Evolutionary conservation across 805 yeast species (phyloP).

Genomic region (Kuraishia floccosa): DNA sequence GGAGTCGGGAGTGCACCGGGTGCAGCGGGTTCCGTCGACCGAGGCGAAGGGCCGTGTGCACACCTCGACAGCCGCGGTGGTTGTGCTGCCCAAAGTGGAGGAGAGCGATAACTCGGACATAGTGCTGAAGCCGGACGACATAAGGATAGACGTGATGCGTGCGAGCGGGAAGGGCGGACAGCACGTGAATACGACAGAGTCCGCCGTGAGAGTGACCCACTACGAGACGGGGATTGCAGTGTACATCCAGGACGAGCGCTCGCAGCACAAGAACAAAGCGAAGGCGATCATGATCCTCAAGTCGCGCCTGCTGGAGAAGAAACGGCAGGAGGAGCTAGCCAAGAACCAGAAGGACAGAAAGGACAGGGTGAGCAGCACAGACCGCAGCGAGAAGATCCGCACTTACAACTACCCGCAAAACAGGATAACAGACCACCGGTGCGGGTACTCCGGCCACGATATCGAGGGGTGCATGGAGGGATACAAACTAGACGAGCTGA

Average conservation of each 20-base stretch:
- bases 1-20: constrained; percentile 95
- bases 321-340: constrained; percentile 50
- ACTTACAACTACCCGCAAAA: constrained; percentile 92
- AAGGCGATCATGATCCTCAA: constrained; percentile 78
- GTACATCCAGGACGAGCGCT: constrained; percentile 87
- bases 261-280: constrained; percentile 90
- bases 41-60: constrained; percentile 92
- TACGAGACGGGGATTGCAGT: constrained; percentile 85
- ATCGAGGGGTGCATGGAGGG: constrained; percentile 58
- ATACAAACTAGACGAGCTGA: constrained; percentile 39
- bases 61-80: constrained; percentile 93
- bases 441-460: constrained; percentile 72
- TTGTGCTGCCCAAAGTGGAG: constrained; percentile 77
- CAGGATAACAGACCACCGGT: constrained; percentile 88
- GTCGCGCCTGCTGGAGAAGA: constrained; percentile 76
- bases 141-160: constrained; percentile 93
- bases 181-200: constrained; percentile 94
- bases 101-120: constrained; percentile 41
- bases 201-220: constrained; percentile 91
- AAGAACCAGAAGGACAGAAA: constrained; percentile 59
- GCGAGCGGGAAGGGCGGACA: constrained; percentile 98
- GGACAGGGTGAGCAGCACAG: constrained; percentile 81
- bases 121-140: constrained; percentile 74
- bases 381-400: constrained; percentile 84
- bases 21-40: constrained; percentile 88